Conservation (phyloP, 768 basidiomycete species). For the Lactarius vividus region DNA sequence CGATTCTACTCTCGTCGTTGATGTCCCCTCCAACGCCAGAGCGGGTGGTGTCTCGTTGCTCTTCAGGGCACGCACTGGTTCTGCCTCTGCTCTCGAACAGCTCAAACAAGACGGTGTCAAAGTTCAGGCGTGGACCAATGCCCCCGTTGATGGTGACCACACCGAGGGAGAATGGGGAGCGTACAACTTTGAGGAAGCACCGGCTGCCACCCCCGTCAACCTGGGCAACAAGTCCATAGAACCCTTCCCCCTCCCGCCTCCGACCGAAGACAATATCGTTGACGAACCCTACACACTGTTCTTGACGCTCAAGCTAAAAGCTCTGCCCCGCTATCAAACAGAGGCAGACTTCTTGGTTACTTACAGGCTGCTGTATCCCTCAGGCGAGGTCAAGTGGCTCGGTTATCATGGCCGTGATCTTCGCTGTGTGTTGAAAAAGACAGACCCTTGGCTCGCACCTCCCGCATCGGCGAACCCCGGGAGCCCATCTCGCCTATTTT, state of each 20-base stretch:
- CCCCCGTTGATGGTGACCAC: constrained; percentile 21
- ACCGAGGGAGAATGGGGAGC: constrained; percentile 26
- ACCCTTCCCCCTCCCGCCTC: constrained; percentile 20
- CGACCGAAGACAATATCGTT: constrained; percentile 6
- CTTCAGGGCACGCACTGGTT: constrained; percentile 25
- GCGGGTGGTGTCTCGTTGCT: constrained; percentile 23
- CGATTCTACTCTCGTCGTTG: constrained; percentile 23
- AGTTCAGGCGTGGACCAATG: constrained; percentile 30
- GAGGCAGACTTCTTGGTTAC: constrained; percentile 34
- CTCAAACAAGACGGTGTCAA: constrained; percentile 20
- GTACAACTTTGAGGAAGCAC: constrained; percentile 24
- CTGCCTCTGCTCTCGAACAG: constrained; percentile 23
- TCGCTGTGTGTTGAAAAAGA: constrained; percentile 35
- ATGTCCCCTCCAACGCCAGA: constrained; percentile 18
- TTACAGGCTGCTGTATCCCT: constrained; percentile 47
- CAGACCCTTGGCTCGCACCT: constrained; percentile 31
- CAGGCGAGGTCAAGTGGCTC: constrained; percentile 46
- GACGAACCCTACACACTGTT: constrained; percentile 25
- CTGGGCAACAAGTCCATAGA: background rate
- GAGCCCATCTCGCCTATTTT: constrained; percentile 29
- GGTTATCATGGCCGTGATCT: constrained; percentile 47
- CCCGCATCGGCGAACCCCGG: constrained; percentile 31
- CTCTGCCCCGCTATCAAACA: constrained; percentile 18
- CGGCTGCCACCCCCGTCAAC: constrained; percentile 3
- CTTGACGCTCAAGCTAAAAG: constrained; percentile 22